phyloP scores from a whole-genome alignment of 345 rosid species.

The Litchi chinensis region DNA sequence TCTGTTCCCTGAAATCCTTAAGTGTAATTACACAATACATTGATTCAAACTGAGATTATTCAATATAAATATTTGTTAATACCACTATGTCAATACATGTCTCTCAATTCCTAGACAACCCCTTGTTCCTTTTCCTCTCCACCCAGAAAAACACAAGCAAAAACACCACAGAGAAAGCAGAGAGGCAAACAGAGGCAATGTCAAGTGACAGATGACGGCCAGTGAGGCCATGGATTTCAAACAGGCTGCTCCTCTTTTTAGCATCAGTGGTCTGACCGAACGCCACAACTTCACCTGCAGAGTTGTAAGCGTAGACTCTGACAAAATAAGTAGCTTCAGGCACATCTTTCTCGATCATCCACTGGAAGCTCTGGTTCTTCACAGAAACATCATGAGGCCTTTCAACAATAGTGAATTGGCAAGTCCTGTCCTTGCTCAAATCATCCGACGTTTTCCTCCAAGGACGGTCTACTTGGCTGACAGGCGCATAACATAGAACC shows the following conservation, averaged over 20 bases:
- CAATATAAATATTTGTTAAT: too few relatives aligned
- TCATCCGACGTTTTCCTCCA: conserved; percentile 42
- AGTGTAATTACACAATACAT: too few relatives aligned
- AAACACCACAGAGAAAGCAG: conserved; percentile 37
- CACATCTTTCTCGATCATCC: conserved; percentile 31
- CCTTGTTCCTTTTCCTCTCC: conserved; percentile 35
- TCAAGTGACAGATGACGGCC: conserved; percentile 41
- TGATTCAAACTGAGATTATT: too few relatives aligned
- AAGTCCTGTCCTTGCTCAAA: conserved; percentile 41
- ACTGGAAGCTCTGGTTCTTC: conserved; percentile 20
- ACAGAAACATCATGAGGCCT: conserved; percentile 22
- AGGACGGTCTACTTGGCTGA: conserved; percentile 37
- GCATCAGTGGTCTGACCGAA: conserved; percentile 41
- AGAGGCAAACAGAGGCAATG: conserved; percentile 22
- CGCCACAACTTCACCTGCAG: conserved; percentile 25
- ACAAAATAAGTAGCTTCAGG: conserved; percentile 42
- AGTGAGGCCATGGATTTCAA: conserved; percentile 35
- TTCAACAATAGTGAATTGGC: conserved; percentile 36
- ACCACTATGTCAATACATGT: neutral
- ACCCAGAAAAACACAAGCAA: conserved; percentile 32
- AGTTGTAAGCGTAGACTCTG: conserved; percentile 35
- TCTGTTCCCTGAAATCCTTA: too few relatives aligned
- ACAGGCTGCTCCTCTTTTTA: conserved; percentile 19
- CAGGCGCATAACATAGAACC: conserved; percentile 41
- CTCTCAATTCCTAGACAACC: neutral